phyloP scores from a whole-genome alignment of 2,329 filamentous ascomycete genomes.

The Didymella exigua region DNA sequence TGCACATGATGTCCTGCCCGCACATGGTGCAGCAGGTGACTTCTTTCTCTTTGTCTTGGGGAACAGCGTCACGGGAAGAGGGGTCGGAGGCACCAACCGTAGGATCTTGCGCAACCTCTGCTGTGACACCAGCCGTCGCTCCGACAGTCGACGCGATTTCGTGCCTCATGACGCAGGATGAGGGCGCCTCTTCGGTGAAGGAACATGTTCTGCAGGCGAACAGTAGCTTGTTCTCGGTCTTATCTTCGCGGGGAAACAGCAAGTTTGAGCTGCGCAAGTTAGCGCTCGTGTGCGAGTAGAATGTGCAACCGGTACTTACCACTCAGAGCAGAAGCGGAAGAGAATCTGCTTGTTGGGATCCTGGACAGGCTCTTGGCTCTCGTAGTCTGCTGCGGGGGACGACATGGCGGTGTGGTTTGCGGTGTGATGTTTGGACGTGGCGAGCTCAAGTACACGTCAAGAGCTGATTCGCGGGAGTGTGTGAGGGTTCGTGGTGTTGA shows the following conservation, averaged over 20 bases:
- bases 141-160: constrained; percentile 88
- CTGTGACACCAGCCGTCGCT: constrained; percentile 95
- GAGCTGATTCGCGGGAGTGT: neutral
- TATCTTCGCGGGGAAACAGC: constrained; percentile 96
- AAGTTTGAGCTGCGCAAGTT: constrained; percentile 76
- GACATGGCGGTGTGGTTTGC: constrained; percentile 37
- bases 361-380: constrained; percentile 16
- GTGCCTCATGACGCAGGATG: constrained; percentile 94
- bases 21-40: constrained; percentile 63
- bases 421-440: neutral
- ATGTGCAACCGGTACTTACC: constrained; percentile 57
- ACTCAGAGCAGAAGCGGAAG: constrained; percentile 98
- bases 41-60: constrained; percentile 24
- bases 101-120: constrained; percentile 96
- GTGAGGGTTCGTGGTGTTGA: neutral
- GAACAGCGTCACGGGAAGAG: constrained; percentile 36
- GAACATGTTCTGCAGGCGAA: constrained; percentile 96
- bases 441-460: neutral
- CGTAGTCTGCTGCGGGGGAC: constrained; percentile 40
- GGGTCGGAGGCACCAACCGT: constrained; percentile 77
- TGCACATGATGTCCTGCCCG: constrained; percentile 62
- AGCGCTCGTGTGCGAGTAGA: neutral
- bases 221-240: constrained; percentile 79
- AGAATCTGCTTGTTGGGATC: constrained; percentile 72
- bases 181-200: constrained; percentile 83